A percentile compares a stretch with the other conserved stretches of the same genome.
Conservation (phyloP, 805 yeast genomes). For the Saccharomycopsis sp. region DNA sequence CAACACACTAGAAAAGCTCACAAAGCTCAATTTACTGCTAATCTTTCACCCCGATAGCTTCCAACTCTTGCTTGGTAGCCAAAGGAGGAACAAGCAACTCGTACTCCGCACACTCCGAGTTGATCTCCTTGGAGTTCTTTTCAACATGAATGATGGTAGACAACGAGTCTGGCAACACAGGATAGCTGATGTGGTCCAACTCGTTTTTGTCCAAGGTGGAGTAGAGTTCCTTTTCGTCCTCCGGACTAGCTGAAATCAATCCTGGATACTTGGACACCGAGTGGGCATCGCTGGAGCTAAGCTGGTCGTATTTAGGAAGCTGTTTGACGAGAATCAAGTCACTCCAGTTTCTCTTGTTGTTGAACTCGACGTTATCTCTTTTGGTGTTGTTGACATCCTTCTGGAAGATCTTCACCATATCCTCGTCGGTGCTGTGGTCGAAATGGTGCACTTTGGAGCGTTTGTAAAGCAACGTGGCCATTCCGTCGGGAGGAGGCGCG, state of each 20-base stretch:
- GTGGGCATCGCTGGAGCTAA: not conserved
- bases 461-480: conserved; percentile 67
- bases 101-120: conserved; percentile 39
- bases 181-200: conserved; percentile 31
- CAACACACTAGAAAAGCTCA: not conserved
- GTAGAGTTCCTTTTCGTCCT: conserved; percentile 3
- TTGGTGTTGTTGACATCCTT: conserved; percentile 48
- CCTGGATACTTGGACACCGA: conserved; percentile 33
- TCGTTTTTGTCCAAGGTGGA: conserved; percentile 6
- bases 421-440: conserved; percentile 63
- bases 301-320: conserved; percentile 11
- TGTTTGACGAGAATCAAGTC: conserved; percentile 17
- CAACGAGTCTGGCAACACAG: conserved; percentile 38
- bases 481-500: conserved; percentile 86
- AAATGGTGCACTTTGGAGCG: conserved; percentile 66
- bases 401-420: conserved; percentile 65
- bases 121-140: conserved; percentile 32
- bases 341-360: conserved; percentile 53
- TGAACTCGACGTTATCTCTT: conserved; percentile 44
- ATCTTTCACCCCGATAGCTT: conserved; percentile 21
- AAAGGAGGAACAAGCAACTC: conserved; percentile 46
- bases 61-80: conserved; percentile 26
- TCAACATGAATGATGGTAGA: conserved; percentile 51
- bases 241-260: conserved; percentile 22
- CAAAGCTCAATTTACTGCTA: not conserved